These are phyloP conservation scores for Gamarada debralockiae DNA, from an alignment of 495 filamentous ascomycete species.

Conservation along the genomic window DNA sequence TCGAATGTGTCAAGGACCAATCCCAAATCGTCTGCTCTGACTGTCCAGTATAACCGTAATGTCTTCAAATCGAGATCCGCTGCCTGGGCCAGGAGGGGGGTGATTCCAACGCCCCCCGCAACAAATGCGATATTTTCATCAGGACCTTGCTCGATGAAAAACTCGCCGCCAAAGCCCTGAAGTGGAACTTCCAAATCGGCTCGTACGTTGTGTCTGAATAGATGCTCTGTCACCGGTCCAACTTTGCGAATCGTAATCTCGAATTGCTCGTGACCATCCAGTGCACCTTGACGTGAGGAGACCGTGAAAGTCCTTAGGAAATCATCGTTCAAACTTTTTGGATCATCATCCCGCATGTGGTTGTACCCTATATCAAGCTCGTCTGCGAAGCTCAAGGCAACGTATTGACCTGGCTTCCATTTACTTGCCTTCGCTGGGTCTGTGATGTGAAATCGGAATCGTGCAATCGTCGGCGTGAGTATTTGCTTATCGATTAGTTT, in stretches of 20 bases:
- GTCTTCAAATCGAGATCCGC: conserved; percentile 36
- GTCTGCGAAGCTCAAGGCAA: conserved; percentile 63
- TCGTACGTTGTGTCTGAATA: conserved; percentile 53
- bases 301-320: conserved; percentile 79
- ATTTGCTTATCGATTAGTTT: conserved; percentile 21
- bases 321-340: conserved; percentile 75
- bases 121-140: conserved; percentile 46
- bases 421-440: conserved; percentile 34
- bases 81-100: conserved; percentile 66
- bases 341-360: conserved; percentile 80
- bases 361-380: conserved; percentile 68
- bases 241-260: conserved; percentile 68
- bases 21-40: conserved; percentile 55
- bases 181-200: conserved; percentile 59
- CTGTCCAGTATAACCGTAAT: conserved; percentile 58
- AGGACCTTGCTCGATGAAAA: conserved; percentile 42
- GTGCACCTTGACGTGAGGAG: conserved; percentile 48
- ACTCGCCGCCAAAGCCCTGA: conserved; percentile 69
- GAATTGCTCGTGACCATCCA: conserved; percentile 44
- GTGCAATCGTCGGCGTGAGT: conserved; percentile 60
- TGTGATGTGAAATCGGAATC: conserved; percentile 57
- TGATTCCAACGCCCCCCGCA: conserved; percentile 78
- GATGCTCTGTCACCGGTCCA: conserved; percentile 60
- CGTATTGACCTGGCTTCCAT: conserved; percentile 70
- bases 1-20: conserved; percentile 58